Evolutionary conservation across 495 filamentous ascomycete species (phyloP).

Genomic region (Aspergillus steynii): DNA sequence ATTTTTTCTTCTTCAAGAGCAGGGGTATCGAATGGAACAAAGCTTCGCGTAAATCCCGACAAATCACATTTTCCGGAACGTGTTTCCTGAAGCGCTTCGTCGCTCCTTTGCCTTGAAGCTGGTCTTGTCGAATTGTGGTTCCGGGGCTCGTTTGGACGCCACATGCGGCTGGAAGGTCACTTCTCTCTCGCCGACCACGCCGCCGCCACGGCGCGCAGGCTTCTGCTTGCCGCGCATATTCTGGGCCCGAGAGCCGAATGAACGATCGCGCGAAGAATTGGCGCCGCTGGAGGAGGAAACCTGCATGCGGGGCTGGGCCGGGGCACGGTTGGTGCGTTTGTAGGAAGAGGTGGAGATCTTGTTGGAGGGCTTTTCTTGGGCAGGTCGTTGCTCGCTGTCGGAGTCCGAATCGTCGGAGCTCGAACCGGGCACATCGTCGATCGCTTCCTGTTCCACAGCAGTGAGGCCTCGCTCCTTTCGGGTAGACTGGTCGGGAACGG

Average conservation of each 20-base stretch:
- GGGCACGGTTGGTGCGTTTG: conserved; percentile 51
- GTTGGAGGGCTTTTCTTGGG: conserved; percentile 38
- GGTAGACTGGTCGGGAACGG: conserved; percentile 32
- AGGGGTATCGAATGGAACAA: not conserved
- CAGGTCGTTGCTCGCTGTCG: conserved; percentile 33
- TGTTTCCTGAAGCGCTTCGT: conserved; percentile 54
- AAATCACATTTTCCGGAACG: conserved; percentile 52
- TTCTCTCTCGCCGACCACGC: conserved; percentile 78
- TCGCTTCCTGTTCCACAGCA: conserved; percentile 65
- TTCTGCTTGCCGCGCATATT: conserved; percentile 48
- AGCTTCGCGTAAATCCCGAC: not conserved
- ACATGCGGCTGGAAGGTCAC: conserved; percentile 76
- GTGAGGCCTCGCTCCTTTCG: conserved; percentile 58
- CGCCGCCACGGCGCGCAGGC: conserved; percentile 50
- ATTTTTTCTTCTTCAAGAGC: not conserved
- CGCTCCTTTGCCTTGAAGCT: conserved; percentile 44
- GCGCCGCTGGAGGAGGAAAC: conserved; percentile 53
- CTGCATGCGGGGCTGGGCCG: conserved; percentile 56
- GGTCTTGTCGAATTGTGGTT: conserved; percentile 28
- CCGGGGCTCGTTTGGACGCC: conserved; percentile 30
- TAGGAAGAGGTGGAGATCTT: conserved; percentile 62
- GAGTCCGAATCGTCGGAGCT: conserved; percentile 47
- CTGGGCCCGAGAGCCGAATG: conserved; percentile 70
- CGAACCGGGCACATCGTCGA: conserved; percentile 49
- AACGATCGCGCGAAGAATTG: conserved; percentile 50